Percentiles rank a stretch among this genome's conserved stretches.
Conservation (phyloP, 768 basidiomycete species). For the Lentinula sp. region DNA sequence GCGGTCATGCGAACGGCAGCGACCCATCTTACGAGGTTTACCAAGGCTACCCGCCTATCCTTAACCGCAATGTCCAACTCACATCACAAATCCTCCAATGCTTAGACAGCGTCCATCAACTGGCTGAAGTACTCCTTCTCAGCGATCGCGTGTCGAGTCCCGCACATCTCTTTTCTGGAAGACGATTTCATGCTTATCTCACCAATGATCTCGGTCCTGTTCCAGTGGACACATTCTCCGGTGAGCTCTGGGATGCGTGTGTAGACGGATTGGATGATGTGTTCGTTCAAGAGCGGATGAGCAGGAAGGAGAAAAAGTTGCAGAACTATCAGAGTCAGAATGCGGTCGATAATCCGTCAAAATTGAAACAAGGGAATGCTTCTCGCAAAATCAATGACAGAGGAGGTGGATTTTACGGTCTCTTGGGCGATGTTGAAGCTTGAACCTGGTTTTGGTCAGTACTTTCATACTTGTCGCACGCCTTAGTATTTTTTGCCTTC, state of each 20-base stretch:
- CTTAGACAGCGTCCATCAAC: conserved; percentile 50
- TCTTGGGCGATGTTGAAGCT: conserved; percentile 14
- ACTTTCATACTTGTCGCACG: not conserved
- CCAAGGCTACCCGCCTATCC: conserved; percentile 27
- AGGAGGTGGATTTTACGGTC: conserved; percentile 13
- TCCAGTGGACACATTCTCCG: conserved; percentile 19
- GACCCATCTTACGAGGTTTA: not conserved
- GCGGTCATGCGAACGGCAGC: not conserved
- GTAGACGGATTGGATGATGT: conserved; percentile 33
- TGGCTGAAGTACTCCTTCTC: conserved; percentile 60
- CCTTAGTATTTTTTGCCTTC: not conserved
- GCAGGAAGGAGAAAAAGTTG: conserved; percentile 25
- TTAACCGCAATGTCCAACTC: conserved; percentile 62
- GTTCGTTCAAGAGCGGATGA: conserved; percentile 43
- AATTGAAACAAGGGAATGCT: not conserved
- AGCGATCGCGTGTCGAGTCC: conserved; percentile 33
- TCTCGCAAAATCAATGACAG: conserved; percentile 18
- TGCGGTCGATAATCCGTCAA: not conserved
- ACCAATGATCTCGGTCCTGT: conserved; percentile 18
- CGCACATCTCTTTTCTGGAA: conserved; percentile 51
- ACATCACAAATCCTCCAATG: conserved; percentile 57
- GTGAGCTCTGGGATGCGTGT: conserved; percentile 41
- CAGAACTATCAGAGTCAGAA: not conserved
- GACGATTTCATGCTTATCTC: conserved; percentile 49
- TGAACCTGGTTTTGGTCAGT: not conserved